phyloP scores from a whole-genome alignment of 2,329 filamentous ascomycete genomes.

The Neoascochyta sp. region DNA sequence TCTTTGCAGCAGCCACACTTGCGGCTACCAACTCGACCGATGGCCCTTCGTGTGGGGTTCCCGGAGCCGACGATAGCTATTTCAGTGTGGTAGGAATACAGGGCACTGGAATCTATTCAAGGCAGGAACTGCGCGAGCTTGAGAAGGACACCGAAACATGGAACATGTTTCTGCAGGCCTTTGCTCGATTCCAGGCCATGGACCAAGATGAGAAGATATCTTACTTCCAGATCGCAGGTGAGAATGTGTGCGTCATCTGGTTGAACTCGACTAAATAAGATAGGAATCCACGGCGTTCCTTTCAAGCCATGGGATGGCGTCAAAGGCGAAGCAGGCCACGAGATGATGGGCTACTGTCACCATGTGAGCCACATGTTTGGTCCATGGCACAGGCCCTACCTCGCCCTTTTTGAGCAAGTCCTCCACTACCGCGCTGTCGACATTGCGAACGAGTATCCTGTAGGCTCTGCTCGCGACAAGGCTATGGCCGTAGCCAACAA shows the following conservation, averaged over 20 bases:
- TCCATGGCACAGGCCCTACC: constrained; percentile 33
- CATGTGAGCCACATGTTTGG: constrained; percentile 30
- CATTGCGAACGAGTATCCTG: constrained; percentile 27
- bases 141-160: constrained; percentile 29
- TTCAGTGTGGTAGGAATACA: constrained; percentile 35
- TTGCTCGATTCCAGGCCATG: constrained; percentile 31
- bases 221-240: constrained; percentile 33
- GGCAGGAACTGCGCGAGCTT: constrained; percentile 29
- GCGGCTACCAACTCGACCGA: constrained; percentile 15
- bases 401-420: constrained; percentile 33
- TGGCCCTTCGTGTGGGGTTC: constrained; percentile 20
- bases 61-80: constrained; percentile 21
- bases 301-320: constrained; percentile 28
- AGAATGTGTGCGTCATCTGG: background rate
- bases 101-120: constrained; percentile 25
- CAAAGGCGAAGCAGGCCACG: constrained; percentile 17
- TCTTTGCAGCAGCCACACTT: constrained; percentile 13
- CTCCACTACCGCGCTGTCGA: constrained; percentile 28
- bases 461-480: constrained; percentile 18
- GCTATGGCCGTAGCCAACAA: constrained; percentile 22
- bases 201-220: constrained; percentile 29
- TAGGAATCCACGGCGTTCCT: constrained; percentile 33
- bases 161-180: constrained; percentile 33
- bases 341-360: constrained; percentile 29
- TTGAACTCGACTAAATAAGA: background rate